phyloP scores from a whole-genome alignment of 129 eudicot genomes.

The Deinandra increscens region DNA sequence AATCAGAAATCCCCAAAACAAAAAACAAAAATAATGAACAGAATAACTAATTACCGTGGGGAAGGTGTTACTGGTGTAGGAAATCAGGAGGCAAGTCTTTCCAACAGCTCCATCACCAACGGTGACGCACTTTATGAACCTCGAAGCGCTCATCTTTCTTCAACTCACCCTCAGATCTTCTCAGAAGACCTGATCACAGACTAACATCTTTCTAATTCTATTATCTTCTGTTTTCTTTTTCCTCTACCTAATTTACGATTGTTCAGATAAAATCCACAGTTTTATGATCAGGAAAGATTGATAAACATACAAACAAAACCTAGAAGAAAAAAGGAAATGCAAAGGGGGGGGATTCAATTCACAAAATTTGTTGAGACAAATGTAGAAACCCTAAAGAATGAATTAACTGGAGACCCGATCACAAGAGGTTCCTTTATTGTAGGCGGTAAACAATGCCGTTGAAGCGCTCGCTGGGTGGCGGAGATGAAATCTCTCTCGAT shows the following conservation, averaged over 20 bases:
- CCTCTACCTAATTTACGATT: background rate
- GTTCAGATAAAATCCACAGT: background rate
- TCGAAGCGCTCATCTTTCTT: constrained; percentile 87
- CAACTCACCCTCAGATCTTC: constrained; percentile 2
- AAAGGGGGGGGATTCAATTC: background rate
- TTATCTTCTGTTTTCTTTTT: background rate
- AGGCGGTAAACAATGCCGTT: constrained; percentile 72
- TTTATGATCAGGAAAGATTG: background rate
- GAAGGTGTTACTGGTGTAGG: constrained; percentile 98
- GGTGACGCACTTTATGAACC: constrained; percentile 92
- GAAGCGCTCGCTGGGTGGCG: constrained; percentile 55
- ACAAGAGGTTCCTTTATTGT: constrained; percentile 25
- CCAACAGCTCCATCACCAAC: constrained; percentile 99
- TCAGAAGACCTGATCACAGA: constrained; percentile 53
- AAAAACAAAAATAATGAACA: too few species aligned
- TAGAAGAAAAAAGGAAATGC: constrained; percentile 17
- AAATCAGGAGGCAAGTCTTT: constrained; percentile 90
- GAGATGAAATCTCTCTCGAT: constrained; percentile 18
- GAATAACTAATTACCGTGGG: constrained; percentile 88
- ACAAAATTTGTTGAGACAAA: constrained; percentile 2
- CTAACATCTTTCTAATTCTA: background rate
- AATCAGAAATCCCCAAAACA: too few species aligned
- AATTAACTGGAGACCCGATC: background rate
- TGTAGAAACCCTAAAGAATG: constrained; percentile 13
- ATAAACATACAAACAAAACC: constrained; percentile 46